Evolutionary conservation across 2,329 filamentous ascomycete genomes (phyloP).

Genomic region (Paecilomyces niveus): DNA sequence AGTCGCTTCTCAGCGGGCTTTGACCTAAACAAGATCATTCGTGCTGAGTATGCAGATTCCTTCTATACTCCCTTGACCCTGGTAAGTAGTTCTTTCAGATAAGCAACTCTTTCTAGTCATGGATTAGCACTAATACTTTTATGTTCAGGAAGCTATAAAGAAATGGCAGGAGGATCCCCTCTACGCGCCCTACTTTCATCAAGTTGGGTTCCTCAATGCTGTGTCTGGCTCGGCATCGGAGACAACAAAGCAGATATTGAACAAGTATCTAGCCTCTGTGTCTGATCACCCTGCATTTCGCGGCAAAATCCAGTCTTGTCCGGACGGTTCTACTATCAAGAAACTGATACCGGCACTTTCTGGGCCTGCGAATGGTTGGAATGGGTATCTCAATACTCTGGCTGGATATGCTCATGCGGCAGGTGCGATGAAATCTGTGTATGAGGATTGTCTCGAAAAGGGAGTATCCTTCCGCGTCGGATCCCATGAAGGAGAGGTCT

Average conservation of each 20-base stretch:
- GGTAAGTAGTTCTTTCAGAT: constrained; percentile 23
- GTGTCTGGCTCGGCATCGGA: constrained; percentile 42
- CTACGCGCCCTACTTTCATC: constrained; percentile 48
- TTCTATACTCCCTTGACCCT: constrained; percentile 51
- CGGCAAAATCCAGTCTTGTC: neutral
- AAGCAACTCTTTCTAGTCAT: neutral
- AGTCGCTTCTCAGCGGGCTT: constrained; percentile 44
- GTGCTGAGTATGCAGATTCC: constrained; percentile 52
- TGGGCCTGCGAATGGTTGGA: constrained; percentile 46
- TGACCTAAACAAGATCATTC: constrained; percentile 56
- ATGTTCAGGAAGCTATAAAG: constrained; percentile 40
- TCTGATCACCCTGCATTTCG: neutral
- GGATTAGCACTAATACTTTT: neutral
- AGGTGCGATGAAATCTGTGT: constrained; percentile 44
- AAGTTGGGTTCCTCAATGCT: constrained; percentile 46
- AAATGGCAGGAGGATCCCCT: constrained; percentile 25
- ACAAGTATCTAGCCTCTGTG: neutral
- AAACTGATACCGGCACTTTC: neutral
- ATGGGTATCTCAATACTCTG: constrained; percentile 52
- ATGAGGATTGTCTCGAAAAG: constrained; percentile 32
- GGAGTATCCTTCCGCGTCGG: constrained; percentile 41
- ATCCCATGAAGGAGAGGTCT: constrained; percentile 27
- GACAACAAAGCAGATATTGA: neutral
- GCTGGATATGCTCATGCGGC: constrained; percentile 53
- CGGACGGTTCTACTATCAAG: neutral